phyloP scores from a whole-genome alignment of 192 early-diverging fungal genomes.

The Coemansia sp. region DNA sequence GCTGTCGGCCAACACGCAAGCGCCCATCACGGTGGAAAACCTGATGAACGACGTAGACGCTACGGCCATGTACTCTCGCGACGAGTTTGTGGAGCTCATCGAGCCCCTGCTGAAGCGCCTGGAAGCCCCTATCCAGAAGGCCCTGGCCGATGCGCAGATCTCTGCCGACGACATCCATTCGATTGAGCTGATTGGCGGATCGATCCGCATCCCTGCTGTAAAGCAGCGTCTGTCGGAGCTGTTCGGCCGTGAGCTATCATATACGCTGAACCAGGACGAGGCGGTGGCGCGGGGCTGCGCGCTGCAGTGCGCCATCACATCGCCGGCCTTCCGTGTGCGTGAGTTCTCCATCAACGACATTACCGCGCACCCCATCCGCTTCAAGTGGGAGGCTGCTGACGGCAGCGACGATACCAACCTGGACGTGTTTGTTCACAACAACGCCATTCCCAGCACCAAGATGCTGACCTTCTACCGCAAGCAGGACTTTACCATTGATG shows the following conservation, averaged over 20 bases:
- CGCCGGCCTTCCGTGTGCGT: conserved; percentile 96
- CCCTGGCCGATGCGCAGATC: conserved; percentile 71
- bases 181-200: conserved; percentile 93
- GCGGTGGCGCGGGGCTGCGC: conserved; percentile 95
- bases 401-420: conserved; percentile 67
- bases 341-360: conserved; percentile 93
- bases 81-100: conserved; percentile 83
- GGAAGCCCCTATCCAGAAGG: conserved; percentile 69
- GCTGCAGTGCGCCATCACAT: conserved; percentile 94
- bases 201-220: conserved; percentile 90
- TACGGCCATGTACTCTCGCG: conserved; percentile 73
- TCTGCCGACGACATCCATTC: conserved; percentile 83
- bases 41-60: conserved; percentile 97
- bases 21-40: conserved; percentile 91
- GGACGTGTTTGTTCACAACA: conserved; percentile 84
- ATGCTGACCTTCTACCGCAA: conserved; percentile 88
- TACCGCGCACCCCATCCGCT: conserved; percentile 83
- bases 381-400: conserved; percentile 71
- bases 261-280: conserved; percentile 97
- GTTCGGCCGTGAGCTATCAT: conserved; percentile 85
- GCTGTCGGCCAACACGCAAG: conserved; percentile 85
- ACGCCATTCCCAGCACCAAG: conserved; percentile 86
- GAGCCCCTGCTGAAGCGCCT: conserved; percentile 70
- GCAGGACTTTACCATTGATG: conserved; percentile 79
- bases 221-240: conserved; percentile 84